Conservation (phyloP, 495 filamentous ascomycete species). For the Penicillium salamii region DNA sequence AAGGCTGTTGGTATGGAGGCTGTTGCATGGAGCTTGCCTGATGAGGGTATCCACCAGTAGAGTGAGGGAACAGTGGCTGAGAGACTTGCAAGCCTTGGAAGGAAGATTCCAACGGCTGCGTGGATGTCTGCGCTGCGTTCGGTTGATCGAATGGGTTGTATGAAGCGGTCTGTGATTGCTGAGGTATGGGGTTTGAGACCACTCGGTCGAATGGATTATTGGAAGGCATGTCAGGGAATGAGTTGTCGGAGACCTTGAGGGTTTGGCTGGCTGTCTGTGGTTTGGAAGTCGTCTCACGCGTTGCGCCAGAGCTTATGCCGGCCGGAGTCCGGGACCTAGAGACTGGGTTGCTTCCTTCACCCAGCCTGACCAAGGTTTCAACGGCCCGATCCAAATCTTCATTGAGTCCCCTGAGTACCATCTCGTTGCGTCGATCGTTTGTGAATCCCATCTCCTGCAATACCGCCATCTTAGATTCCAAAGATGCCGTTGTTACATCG, state of each 20-base stretch:
- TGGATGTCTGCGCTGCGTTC: slow-evolving; percentile 37
- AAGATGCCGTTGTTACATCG: slow-evolving; percentile 53
- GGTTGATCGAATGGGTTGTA: slow-evolving; percentile 69
- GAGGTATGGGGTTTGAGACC: slow-evolving; percentile 34
- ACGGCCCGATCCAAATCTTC: slow-evolving; percentile 83
- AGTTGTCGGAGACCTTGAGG: neutral
- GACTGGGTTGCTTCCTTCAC: slow-evolving; percentile 56
- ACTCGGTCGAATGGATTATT: slow-evolving; percentile 52
- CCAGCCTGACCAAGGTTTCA: slow-evolving; percentile 76
- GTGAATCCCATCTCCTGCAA: slow-evolving; percentile 90
- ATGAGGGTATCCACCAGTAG: slow-evolving; percentile 71
- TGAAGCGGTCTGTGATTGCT: slow-evolving; percentile 17
- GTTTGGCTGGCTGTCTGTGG: slow-evolving; percentile 23
- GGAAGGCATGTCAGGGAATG: slow-evolving; percentile 5
- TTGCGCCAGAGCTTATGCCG: slow-evolving; percentile 22
- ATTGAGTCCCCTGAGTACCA: slow-evolving; percentile 72
- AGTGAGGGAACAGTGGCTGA: slow-evolving; percentile 75
- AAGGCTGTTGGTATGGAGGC: slow-evolving; percentile 50
- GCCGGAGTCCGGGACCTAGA: slow-evolving; percentile 40
- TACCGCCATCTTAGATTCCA: slow-evolving; percentile 68
- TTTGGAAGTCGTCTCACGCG: slow-evolving; percentile 8
- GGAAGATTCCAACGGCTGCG: slow-evolving; percentile 62
- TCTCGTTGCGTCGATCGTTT: slow-evolving; percentile 76
- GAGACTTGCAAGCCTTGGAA: slow-evolving; percentile 73
- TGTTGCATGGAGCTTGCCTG: slow-evolving; percentile 49